These are phyloP conservation scores for Pichia exigua DNA, from an alignment of 805 yeast genomes.

Conservation along the genomic window DNA sequence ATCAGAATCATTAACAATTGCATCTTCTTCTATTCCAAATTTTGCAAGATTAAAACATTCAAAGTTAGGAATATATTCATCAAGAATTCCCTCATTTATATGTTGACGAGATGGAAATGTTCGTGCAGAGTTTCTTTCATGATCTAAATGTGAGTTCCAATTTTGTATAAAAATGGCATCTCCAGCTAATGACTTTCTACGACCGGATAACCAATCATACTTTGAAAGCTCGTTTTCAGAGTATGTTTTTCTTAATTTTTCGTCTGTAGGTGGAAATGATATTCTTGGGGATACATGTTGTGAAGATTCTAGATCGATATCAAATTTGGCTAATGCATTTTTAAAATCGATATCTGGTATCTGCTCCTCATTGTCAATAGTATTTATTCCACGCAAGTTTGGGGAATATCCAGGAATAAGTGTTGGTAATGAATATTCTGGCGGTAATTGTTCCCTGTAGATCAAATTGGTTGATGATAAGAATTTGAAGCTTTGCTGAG, in stretches of 20 bases:
- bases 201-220: constrained; percentile 37
- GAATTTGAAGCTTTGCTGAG: constrained; percentile 8
- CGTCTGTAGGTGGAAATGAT: neutral
- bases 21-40: constrained; percentile 15
- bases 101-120: neutral
- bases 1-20: constrained; percentile 6
- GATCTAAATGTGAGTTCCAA: neutral
- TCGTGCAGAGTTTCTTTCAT: neutral
- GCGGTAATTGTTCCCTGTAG: constrained; percentile 11
- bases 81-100: constrained; percentile 45
- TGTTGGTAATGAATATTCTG: constrained; percentile 14
- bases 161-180: neutral
- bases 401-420: constrained; percentile 14
- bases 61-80: constrained; percentile 70
- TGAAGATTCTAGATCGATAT: neutral
- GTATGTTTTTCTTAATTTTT: constrained; percentile 42
- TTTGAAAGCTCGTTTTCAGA: constrained; percentile 61
- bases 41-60: constrained; percentile 25
- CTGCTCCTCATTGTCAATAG: constrained; percentile 26
- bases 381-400: constrained; percentile 17
- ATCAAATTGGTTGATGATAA: constrained; percentile 12
- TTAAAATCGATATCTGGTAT: constrained; percentile 20
- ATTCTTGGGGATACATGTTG: neutral
- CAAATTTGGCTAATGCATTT: constrained; percentile 14
- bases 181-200: constrained; percentile 10